Base-by-base conservation (phyloP, 345 rosid species). In the Aegle marmelos region DNA sequence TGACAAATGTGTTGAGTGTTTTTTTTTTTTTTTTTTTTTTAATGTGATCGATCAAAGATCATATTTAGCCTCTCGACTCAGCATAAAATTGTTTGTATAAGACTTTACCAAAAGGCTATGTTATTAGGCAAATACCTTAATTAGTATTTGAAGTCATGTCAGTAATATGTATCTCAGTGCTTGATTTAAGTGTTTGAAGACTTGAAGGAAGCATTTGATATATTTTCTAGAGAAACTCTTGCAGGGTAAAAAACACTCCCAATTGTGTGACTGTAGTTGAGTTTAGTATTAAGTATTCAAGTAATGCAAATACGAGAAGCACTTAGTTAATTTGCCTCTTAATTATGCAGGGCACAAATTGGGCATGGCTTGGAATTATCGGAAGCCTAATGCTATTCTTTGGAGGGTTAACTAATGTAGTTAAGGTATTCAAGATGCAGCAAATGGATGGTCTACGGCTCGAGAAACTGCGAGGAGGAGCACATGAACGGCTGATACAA, bases 381-480 rank as follows among this genome's bases (percentile, higher is more conserved):
- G 94, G 94, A 8, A 80, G 92, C 78, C 31, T 90, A 48, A 54
- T 89, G 79, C 82, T 93, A 21, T 80, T 87, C 61, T 37, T 81
- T 0, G 94, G 89, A 63, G 98, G 97, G 70, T 68, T 92, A 25
- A 79, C 84, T 45, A 93, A 92, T 28, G 89, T 87, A 4, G 88
- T 88, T 6, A 95, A 90, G 80, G 94, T 95, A 73, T 92, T 93
- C 86, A 88, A 90, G 84, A 88, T 92, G 81, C 90, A 89, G 68
- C 94, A 90, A 61, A 72, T 80, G 7, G 76, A 66, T 21, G 90
- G 86, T 10, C 78, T 89, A 22, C 81, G 91, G 79, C 89, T 93
- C 0, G 97, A 93, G 90, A 95, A 92, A 77, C 79, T 92, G 31
- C 75, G 94, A 0, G 96, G 98, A 68, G 93, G 94, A 76, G 99